Evolutionary conservation across 108 stramenopile species (phyloP), one percentile per base, ranked within the genome.

Genomic region (Tribonema minus): DNA sequence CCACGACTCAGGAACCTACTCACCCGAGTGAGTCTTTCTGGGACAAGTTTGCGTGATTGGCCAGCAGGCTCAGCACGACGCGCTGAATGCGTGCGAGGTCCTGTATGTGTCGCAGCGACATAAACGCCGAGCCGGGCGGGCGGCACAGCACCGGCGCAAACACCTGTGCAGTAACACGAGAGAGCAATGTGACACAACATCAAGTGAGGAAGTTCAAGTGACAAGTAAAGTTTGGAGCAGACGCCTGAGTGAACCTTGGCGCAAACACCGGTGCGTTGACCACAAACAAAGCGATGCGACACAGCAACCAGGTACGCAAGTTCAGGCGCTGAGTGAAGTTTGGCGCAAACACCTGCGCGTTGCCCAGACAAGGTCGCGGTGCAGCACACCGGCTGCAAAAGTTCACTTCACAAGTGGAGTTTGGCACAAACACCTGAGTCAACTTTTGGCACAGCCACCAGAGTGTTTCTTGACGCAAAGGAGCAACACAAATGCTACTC

Each of bases 141-240:
- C 77, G 67, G 37, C 77, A 78, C 54, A 78, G 40, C 33, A 78
- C 54, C 40, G 77, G 77, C 3, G 77, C 67, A 58, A 78, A 78
- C 7, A 67, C 68, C 77, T 78, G 30, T n/a, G n/a, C n/a, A n/a
- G n/a, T 66, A 3, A 7, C 2, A 26, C 29, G 27, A 15, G 58
- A n/a, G 31, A 39, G 37, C 37, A 37, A 23, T 2, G 23, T 20
- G 29, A n/a, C 5, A 27, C 9, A 33, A 23, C 23, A 23, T 2
- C 0, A n/a, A 32, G 32, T 23, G 63, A 3, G 36, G 65, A 6
- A 33, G 20, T 9, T 23, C 32, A 7, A 34, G 34, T 29, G 65
- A n/a, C 9, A 0, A n/a, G 65, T n/a, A n/a, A 33, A n/a, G 65
- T 1, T 29, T 1, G 35, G 7, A 67, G 65, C 7, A 67, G 65